phyloP scores from a whole-genome alignment of 306 rosid species.

The Potentilla sterilis region DNA sequence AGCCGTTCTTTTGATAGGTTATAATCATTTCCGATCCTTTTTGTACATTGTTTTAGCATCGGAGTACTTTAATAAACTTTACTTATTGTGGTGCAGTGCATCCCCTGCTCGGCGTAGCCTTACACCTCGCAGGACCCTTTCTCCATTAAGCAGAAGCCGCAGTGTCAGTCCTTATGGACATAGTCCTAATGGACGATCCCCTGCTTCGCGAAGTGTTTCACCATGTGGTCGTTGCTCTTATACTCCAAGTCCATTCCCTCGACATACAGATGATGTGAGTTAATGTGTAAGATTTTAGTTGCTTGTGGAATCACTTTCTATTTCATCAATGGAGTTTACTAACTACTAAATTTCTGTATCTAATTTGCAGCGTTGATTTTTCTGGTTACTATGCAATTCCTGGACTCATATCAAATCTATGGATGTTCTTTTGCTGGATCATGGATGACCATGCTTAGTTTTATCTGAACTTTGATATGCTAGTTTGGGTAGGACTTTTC shows the following conservation, averaged over 20 bases:
- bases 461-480: conserved; percentile 45
- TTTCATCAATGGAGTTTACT: background rate
- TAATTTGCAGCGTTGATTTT: conserved; percentile 44
- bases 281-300: background rate
- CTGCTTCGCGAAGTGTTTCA: conserved; percentile 57
- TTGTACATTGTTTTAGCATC: background rate
- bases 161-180: conserved; percentile 52
- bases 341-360: background rate
- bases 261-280: conserved; percentile 67
- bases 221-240: conserved; percentile 46
- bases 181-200: conserved; percentile 48
- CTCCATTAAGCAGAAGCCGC: conserved; percentile 41
- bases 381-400: conserved; percentile 12
- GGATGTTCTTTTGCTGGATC: conserved; percentile 39
- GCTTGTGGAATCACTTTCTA: background rate
- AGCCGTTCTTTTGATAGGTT: conserved; percentile 64
- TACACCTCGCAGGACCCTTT: conserved; percentile 56
- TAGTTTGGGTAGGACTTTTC: conserved; percentile 62
- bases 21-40: conserved; percentile 7
- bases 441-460: conserved; percentile 41
- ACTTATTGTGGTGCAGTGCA: conserved; percentile 35
- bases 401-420: conserved; percentile 26
- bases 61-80: background rate
- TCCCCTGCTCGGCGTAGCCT: conserved; percentile 58
- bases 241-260: conserved; percentile 59